These are phyloP conservation scores for Colletotrichum tanaceti DNA, from an alignment of 2,329 filamentous ascomycete species.

Conservation along the genomic window DNA sequence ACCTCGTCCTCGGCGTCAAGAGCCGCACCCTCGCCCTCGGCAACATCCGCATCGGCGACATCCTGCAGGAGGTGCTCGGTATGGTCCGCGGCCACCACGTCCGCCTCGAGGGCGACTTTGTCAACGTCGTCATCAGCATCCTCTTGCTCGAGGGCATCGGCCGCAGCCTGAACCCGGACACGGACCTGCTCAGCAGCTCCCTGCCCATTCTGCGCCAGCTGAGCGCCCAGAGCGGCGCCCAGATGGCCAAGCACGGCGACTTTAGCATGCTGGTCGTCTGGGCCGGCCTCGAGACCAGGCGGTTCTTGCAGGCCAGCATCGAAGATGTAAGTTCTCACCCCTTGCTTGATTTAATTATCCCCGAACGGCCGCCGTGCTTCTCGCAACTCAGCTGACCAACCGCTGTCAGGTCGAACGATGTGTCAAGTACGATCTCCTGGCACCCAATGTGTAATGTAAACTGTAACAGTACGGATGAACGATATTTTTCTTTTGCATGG, in stretches of 20 bases:
- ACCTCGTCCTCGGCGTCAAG: conserved; percentile 92
- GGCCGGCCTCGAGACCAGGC: conserved; percentile 88
- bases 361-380: background rate
- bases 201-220: conserved; percentile 91
- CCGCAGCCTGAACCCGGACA: conserved; percentile 82
- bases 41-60: conserved; percentile 95
- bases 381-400: conserved; percentile 29
- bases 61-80: conserved; percentile 86
- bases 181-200: conserved; percentile 87
- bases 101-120: conserved; percentile 94
- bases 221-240: conserved; percentile 78
- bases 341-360: no score
- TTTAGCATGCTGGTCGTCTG: conserved; percentile 91
- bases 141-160: conserved; percentile 94
- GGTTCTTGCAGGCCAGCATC: conserved; percentile 89
- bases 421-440: conserved; percentile 89
- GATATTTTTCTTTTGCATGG: conserved; percentile 19
- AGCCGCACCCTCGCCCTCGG: conserved; percentile 89
- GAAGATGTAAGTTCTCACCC: conserved; percentile 74
- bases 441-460: conserved; percentile 78
- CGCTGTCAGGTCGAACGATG: conserved; percentile 78
- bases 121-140: conserved; percentile 97
- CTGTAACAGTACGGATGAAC: conserved; percentile 34
- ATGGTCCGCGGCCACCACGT: conserved; percentile 97
- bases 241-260: conserved; percentile 77